phyloP scores from a whole-genome alignment of 371 early-diverging fungal genomes.

The Syncephalastrum racemosum region DNA sequence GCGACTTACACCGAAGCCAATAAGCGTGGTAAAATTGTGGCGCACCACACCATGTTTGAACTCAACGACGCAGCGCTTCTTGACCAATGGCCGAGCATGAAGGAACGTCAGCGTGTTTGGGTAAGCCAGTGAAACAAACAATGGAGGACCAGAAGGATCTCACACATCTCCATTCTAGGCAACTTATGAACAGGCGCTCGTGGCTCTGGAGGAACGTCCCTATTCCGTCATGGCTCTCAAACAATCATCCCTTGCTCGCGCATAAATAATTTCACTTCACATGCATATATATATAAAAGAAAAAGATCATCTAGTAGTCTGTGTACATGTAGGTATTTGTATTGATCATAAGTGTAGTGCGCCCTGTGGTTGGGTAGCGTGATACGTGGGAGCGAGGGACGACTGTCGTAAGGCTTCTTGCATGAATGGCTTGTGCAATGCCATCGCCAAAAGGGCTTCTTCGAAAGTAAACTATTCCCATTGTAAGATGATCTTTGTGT shows the following conservation, averaged over 20 bases:
- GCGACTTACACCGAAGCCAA: constrained; percentile 43
- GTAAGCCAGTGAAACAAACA: constrained; percentile 19
- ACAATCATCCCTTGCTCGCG: background rate
- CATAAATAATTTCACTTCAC: no score
- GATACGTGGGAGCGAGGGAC: no score
- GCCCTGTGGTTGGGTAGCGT: no score
- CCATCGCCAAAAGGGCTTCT: constrained; percentile 47
- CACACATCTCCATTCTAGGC: constrained; percentile 17
- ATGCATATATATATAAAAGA: no score
- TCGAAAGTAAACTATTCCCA: constrained; percentile 51
- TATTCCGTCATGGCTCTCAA: constrained; percentile 41
- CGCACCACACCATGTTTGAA: constrained; percentile 50
- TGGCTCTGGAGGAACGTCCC: constrained; percentile 31
- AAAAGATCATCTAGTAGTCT: no score
- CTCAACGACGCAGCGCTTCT: constrained; percentile 27
- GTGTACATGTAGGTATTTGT: no score
- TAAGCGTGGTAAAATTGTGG: constrained; percentile 41
- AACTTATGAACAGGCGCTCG: constrained; percentile 34
- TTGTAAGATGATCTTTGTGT: background rate
- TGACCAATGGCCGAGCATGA: constrained; percentile 20
- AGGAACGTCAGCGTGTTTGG: constrained; percentile 33
- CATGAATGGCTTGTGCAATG: constrained; percentile 52
- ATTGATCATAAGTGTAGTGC: no score
- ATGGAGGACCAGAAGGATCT: background rate
- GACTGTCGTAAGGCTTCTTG: constrained; percentile 31